Evolutionary conservation across 768 basidiomycete genomes (phyloP).

Genomic region (Pleurotus eryngii): DNA sequence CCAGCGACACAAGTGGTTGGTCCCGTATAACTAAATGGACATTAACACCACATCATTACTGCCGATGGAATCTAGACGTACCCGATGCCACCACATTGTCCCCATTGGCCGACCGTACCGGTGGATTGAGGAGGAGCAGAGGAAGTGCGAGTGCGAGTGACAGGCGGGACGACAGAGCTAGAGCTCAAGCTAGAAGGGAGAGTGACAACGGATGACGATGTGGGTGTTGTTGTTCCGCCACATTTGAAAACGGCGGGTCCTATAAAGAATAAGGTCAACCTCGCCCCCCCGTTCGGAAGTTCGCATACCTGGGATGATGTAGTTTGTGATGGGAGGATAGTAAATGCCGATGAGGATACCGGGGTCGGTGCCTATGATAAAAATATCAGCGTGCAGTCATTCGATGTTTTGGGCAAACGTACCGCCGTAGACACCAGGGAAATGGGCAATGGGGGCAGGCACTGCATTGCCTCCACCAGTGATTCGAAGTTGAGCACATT

Average conservation of each 20-base stretch:
- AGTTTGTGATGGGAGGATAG: background rate
- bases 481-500: conserved; percentile 1
- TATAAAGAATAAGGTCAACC: background rate
- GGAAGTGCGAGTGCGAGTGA: background rate
- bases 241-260: background rate
- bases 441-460: background rate
- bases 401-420: background rate
- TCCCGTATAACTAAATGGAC: conserved; percentile 23
- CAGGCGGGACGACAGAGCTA: background rate
- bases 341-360: conserved; percentile 1
- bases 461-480: conserved; percentile 1
- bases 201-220: background rate
- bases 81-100: conserved; percentile 51
- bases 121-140: background rate
- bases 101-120: conserved; percentile 13
- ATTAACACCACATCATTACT: background rate
- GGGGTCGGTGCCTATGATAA: background rate
- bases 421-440: conserved; percentile 2
- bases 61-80: conserved; percentile 17
- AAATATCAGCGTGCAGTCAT: background rate
- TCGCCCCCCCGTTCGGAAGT: too few species aligned
- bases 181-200: too few species aligned
- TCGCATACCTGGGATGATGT: background rate
- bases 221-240: background rate
- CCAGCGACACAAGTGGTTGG: conserved; percentile 37